Conservation (phyloP, 768 basidiomycete species). For the Lactarius deliciosus region DNA sequence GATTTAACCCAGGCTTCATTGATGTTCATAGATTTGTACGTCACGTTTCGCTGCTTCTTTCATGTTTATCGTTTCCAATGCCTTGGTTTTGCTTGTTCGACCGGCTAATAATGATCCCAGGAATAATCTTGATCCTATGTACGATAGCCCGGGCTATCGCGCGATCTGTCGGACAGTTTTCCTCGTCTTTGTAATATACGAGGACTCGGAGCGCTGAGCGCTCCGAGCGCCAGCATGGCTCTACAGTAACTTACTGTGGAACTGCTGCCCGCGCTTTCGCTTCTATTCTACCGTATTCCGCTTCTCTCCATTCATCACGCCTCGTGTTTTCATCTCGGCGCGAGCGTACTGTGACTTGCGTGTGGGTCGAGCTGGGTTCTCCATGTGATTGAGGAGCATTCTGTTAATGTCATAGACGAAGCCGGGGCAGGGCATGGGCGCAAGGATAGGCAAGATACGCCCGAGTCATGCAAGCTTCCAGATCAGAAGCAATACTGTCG, state of each 20-base stretch:
- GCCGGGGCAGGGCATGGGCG: neutral
- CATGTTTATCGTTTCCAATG: neutral
- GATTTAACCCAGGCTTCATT: neutral
- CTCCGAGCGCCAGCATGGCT: neutral
- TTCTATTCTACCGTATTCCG: conserved; percentile 10
- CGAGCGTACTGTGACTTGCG: neutral
- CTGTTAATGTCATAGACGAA: neutral
- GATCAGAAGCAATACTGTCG: neutral
- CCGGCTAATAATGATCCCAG: neutral
- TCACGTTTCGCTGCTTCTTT: neutral
- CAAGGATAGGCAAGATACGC: neutral
- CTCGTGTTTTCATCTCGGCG: conserved; percentile 2
- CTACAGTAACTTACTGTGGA: neutral
- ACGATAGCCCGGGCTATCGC: neutral
- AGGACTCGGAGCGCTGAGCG: conserved; percentile 18
- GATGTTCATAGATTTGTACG: neutral
- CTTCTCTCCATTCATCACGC: neutral
- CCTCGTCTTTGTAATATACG: conserved; percentile 6
- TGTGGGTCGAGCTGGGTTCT: neutral
- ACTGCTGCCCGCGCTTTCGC: neutral
- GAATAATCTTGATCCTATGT: neutral
- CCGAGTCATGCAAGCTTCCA: neutral
- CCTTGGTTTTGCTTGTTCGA: neutral
- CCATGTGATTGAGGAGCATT: neutral
- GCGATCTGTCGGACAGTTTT: neutral